Percentiles rank a stretch among this genome's conserved stretches.
Conservation (phyloP, 2,329 filamentous ascomycete genomes). For the Nemania serpens region DNA sequence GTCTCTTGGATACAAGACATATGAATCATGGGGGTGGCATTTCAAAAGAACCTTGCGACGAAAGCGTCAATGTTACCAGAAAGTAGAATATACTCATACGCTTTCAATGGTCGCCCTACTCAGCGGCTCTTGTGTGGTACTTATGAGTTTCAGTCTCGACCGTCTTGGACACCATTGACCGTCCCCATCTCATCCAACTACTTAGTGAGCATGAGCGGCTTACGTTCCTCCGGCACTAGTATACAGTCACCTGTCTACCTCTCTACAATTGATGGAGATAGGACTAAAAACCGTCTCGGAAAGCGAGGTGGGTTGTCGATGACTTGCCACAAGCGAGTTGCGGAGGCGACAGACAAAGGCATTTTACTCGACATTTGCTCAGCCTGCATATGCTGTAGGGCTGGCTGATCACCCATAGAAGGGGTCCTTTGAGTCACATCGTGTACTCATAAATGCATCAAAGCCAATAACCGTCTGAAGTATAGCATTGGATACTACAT, state of each 20-base stretch:
- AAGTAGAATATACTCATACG: background rate
- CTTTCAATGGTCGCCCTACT: background rate
- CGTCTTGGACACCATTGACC: background rate
- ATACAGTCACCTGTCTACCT: background rate
- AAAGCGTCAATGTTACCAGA: background rate
- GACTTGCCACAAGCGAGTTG: conserved; percentile 11
- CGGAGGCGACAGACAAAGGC: conserved; percentile 2
- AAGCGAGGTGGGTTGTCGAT: conserved; percentile 14
- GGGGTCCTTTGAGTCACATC: conserved; percentile 21
- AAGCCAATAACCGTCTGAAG: conserved; percentile 12
- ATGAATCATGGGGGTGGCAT: background rate
- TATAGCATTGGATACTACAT: conserved; percentile 9
- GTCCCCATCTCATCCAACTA: background rate
- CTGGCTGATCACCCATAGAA: conserved; percentile 12
- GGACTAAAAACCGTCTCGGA: conserved; percentile 15
- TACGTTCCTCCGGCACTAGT: background rate
- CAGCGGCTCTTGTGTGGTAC: conserved; percentile 1
- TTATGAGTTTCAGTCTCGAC: conserved; percentile 6
- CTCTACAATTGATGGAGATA: background rate
- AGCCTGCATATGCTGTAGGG: conserved; percentile 11
- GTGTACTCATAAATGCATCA: conserved; percentile 7
- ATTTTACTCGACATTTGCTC: conserved; percentile 3
- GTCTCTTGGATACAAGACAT: conserved; percentile 1
- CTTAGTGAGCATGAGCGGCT: background rate
- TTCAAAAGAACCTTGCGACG: background rate